Conservation (phyloP, 257 asterid species). For the Gardenia jasminoides region DNA sequence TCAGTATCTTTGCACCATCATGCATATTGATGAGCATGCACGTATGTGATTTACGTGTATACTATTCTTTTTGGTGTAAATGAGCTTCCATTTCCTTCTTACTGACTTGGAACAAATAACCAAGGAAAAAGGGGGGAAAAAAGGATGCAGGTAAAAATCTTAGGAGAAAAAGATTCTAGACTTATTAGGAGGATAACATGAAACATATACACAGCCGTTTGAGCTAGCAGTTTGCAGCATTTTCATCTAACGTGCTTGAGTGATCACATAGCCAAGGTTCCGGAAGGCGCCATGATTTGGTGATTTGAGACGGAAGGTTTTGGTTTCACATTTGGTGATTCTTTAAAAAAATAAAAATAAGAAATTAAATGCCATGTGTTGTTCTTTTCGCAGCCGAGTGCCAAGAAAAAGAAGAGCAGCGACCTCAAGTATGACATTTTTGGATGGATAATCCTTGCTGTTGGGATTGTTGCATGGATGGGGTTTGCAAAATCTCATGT, state of each 20-base stretch:
- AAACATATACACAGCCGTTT: not conserved
- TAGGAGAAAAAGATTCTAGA: not conserved
- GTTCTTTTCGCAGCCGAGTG: constrained; percentile 24
- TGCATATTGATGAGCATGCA: not conserved
- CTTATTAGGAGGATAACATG: not conserved
- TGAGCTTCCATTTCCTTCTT: not conserved
- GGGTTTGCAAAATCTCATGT: constrained; percentile 52
- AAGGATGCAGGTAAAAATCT: not conserved
- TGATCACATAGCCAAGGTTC: not conserved
- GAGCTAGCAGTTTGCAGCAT: not conserved
- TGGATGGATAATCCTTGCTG: constrained; percentile 72
- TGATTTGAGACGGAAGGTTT: not conserved
- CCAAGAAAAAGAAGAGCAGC: constrained; percentile 50
- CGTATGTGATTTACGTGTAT: not conserved
- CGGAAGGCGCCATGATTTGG: not conserved
- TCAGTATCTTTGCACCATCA: not conserved
- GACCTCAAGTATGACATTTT: constrained; percentile 63
- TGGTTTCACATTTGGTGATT: not conserved
- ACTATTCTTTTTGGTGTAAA: not conserved
- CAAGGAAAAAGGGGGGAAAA: too few species aligned
- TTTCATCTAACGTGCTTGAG: not conserved
- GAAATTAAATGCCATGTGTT: not conserved
- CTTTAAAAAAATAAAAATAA: too few species aligned
- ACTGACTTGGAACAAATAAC: not conserved
- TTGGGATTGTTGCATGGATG: constrained; percentile 65